A percentile compares a stretch with the other conserved stretches of the same genome.
Conservation (phyloP, 2,329 filamentous ascomycete species). For the Neonectria ditissima region DNA sequence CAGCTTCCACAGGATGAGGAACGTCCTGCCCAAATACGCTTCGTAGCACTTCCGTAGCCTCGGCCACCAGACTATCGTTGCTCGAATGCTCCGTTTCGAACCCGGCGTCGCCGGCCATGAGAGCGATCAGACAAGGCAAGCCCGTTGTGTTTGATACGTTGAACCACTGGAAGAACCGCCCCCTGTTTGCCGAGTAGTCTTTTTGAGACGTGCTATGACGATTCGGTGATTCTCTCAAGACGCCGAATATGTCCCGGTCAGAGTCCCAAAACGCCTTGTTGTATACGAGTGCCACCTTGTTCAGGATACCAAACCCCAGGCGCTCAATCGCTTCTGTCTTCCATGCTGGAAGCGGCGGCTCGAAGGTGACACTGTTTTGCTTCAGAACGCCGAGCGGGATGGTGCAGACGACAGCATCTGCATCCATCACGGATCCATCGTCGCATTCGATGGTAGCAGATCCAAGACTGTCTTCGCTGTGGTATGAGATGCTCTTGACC, state of each 20-base stretch:
- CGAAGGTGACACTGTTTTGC: slow-evolving; percentile 82
- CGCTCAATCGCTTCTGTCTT: slow-evolving; percentile 84
- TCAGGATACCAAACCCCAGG: slow-evolving; percentile 92
- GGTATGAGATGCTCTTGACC: slow-evolving; percentile 78
- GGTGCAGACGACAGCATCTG: slow-evolving; percentile 92
- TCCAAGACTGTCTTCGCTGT: slow-evolving; percentile 58
- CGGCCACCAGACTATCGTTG: slow-evolving; percentile 80
- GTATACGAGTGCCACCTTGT: slow-evolving; percentile 95
- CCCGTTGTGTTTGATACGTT: slow-evolving; percentile 93
- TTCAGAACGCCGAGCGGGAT: slow-evolving; percentile 93
- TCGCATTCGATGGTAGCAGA: slow-evolving; percentile 77
- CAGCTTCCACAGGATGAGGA: slow-evolving; percentile 83
- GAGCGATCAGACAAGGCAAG: slow-evolving; percentile 85
- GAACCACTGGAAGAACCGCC: slow-evolving; percentile 98
- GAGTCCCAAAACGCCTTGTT: slow-evolving; percentile 91
- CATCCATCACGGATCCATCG: slow-evolving; percentile 80
- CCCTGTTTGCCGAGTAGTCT: slow-evolving; percentile 82
- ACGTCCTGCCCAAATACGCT: slow-evolving; percentile 79
- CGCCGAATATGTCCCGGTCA: slow-evolving; percentile 91
- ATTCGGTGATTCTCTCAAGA: slow-evolving; percentile 80
- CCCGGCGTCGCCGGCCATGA: slow-evolving; percentile 96
- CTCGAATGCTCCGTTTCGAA: slow-evolving; percentile 84
- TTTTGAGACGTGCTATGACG: slow-evolving; percentile 79
- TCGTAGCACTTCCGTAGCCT: slow-evolving; percentile 83
- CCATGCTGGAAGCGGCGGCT: slow-evolving; percentile 89